Conservation (phyloP, 331 rosid species). For the Quercus lobata region DNA sequence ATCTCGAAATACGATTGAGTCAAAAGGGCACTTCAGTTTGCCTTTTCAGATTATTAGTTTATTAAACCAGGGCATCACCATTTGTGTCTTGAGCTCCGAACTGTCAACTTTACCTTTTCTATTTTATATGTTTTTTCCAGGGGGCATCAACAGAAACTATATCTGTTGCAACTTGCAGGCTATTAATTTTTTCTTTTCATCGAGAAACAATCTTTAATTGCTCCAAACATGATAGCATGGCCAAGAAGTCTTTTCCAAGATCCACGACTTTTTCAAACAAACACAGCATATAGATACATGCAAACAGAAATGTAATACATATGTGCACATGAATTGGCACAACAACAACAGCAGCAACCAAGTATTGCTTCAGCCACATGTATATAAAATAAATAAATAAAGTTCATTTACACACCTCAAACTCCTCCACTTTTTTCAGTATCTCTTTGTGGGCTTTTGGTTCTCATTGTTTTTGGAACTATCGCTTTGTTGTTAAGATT, state of each 20-base stretch:
- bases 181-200: not conserved
- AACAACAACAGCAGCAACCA: not conserved
- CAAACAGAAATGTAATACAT: not conserved
- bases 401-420: conserved; percentile 56
- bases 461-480: conserved; percentile 33
- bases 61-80: too few relatives aligned
- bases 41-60: too few relatives aligned
- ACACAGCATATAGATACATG: not conserved
- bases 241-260: not conserved
- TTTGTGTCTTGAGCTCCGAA: not conserved
- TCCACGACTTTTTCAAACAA: not conserved
- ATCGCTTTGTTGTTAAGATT: too few relatives aligned
- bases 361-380: too few relatives aligned
- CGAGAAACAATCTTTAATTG: not conserved
- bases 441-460: conserved; percentile 86
- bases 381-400: not conserved
- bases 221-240: not conserved
- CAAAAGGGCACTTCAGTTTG: too few relatives aligned
- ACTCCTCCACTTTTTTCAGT: conserved; percentile 74
- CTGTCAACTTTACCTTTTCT: not conserved
- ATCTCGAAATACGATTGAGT: too few relatives aligned
- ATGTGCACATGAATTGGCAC: not conserved
- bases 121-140: not conserved
- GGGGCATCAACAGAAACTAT: not conserved
- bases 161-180: not conserved